Percentiles rank a stretch among this genome's conserved stretches.
phyloP scores from a whole-genome alignment of 2,329 filamentous ascomycete species.

The Cyanodermella asteris region DNA sequence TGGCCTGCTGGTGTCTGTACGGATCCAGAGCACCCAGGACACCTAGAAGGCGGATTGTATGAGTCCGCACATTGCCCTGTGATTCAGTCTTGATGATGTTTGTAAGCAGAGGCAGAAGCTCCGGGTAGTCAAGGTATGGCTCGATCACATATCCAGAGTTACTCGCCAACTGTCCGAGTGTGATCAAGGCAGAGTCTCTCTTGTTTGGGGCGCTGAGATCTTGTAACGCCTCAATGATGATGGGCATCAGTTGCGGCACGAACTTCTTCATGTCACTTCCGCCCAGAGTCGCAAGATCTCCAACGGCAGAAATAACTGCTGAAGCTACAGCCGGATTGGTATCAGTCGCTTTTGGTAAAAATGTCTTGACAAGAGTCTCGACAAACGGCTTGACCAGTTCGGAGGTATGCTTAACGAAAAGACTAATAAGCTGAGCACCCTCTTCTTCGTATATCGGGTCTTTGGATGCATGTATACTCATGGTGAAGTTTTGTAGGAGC shows the following conservation, averaged over 20 bases:
- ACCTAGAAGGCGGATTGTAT: slow-evolving; percentile 91
- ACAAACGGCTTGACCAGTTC: slow-evolving; percentile 90
- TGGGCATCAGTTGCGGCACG: slow-evolving; percentile 78
- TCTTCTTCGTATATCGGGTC: slow-evolving; percentile 89
- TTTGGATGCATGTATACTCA: slow-evolving; percentile 89
- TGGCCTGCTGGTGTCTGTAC: slow-evolving; percentile 87
- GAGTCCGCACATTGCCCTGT: slow-evolving; percentile 62
- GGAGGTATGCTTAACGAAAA: slow-evolving; percentile 82
- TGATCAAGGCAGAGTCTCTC: slow-evolving; percentile 73
- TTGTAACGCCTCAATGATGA: slow-evolving; percentile 83
- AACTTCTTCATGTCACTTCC: slow-evolving; percentile 86
- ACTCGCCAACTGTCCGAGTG: slow-evolving; percentile 76
- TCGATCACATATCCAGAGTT: slow-evolving; percentile 96
- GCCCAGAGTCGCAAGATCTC: slow-evolving; percentile 80
- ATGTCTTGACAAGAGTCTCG: slow-evolving; percentile 80
- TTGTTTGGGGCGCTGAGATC: slow-evolving; percentile 81
- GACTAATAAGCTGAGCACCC: slow-evolving; percentile 75
- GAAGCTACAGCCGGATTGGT: slow-evolving; percentile 70
- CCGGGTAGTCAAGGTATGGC: slow-evolving; percentile 85
- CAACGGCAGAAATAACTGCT: slow-evolving; percentile 85
- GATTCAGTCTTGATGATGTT: slow-evolving; percentile 88
- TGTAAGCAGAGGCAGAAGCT: slow-evolving; percentile 78
- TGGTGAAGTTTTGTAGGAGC: slow-evolving; percentile 84
- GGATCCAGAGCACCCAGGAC: slow-evolving; percentile 88
- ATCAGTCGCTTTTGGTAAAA: slow-evolving; percentile 84